A percentile compares a stretch with the other conserved stretches of the same genome.
phyloP scores from a whole-genome alignment of 73 alveolate genomes.

The Tetrahymena borealis region DNA sequence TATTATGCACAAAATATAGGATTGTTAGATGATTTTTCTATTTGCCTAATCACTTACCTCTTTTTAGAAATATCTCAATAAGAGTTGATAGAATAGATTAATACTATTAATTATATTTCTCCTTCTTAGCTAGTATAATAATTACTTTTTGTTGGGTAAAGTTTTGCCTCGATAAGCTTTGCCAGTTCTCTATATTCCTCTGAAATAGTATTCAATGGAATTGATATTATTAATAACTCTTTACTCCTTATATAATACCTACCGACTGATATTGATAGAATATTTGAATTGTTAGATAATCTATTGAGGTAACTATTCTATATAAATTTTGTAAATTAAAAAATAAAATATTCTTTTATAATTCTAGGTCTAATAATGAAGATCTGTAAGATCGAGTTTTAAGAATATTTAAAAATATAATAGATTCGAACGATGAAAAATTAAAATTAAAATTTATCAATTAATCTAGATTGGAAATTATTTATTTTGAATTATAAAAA shows the following conservation, averaged over 20 bases:
- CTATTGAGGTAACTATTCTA: not conserved
- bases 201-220: not conserved
- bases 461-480: not conserved
- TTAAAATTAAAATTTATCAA: not conserved
- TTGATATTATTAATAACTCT: not conserved
- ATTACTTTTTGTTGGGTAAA: not conserved
- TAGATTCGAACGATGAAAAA: not conserved
- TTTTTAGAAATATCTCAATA: not conserved
- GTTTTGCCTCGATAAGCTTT: not conserved
- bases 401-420: not conserved
- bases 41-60: not conserved
- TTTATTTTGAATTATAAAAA: not conserved
- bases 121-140: not conserved
- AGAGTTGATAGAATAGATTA: not conserved
- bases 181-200: not conserved
- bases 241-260: not conserved
- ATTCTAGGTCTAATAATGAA: not conserved
- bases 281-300: not conserved
- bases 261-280: not conserved
- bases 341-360: not conserved
- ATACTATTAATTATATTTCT: not conserved
- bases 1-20: not conserved
- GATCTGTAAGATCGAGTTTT: not conserved
- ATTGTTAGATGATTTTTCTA: not conserved
- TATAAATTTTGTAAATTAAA: not conserved